Percentiles rank a stretch among this genome's conserved stretches.
phyloP scores from a whole-genome alignment of 305 asterid species.

The Fraxinus latifolia region DNA sequence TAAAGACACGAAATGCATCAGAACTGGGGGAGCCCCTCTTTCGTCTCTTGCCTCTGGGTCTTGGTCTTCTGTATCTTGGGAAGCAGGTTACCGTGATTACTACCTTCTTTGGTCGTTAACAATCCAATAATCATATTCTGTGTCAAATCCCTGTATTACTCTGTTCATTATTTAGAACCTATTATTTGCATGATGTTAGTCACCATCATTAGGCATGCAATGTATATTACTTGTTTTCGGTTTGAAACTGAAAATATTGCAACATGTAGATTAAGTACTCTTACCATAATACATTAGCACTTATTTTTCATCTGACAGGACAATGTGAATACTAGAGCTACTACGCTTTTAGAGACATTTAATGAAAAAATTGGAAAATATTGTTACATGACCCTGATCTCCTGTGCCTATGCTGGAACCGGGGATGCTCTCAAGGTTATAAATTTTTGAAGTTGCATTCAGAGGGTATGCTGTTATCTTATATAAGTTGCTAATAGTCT shows the following conservation, averaged over 20 bases:
- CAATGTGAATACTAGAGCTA: slow-evolving; percentile 78
- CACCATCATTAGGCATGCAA: neutral
- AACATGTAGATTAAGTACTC: neutral
- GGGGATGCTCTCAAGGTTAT: slow-evolving; percentile 91
- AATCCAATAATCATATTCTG: neutral
- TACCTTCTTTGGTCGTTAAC: neutral
- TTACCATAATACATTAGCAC: neutral
- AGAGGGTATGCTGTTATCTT: neutral
- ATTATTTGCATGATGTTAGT: neutral
- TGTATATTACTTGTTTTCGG: neutral
- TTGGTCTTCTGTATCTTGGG: slow-evolving; percentile 91
- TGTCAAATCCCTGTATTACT: neutral
- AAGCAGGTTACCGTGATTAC: slow-evolving; percentile 59
- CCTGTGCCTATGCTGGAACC: slow-evolving; percentile 99
- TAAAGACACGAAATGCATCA: slow-evolving; percentile 79
- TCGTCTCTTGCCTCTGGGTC: slow-evolving; percentile 85
- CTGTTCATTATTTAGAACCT: neutral
- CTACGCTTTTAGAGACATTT: slow-evolving; percentile 71
- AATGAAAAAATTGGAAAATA: slow-evolving; percentile 78
- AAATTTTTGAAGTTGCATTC: slow-evolving; percentile 17
- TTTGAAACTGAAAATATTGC: slow-evolving; percentile 13
- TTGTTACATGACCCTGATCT: slow-evolving; percentile 82
- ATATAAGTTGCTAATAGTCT: slow-evolving; percentile 17
- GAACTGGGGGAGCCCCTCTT: slow-evolving; percentile 83
- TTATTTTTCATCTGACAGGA: slow-evolving; percentile 50